Conservation (phyloP, 768 basidiomycete species). For the Tephrocybe sp. region DNA sequence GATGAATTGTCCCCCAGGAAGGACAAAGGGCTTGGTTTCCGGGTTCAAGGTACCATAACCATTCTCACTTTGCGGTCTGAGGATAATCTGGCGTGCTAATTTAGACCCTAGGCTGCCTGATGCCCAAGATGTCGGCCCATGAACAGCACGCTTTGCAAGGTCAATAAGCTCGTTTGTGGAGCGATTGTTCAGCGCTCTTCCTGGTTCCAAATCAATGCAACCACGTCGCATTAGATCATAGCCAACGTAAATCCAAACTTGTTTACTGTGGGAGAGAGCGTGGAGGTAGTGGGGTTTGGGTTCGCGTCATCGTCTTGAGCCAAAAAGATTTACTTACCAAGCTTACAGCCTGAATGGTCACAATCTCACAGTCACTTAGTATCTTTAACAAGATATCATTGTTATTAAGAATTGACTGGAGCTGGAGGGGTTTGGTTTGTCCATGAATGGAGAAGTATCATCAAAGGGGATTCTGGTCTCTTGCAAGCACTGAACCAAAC, state of each 20-base stretch:
- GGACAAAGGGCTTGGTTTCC: neutral
- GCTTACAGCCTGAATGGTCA: constrained; percentile 1
- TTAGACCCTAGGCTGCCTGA: neutral
- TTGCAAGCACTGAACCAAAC: too few relatives aligned
- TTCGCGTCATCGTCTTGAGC: too few relatives aligned
- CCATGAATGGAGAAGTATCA: too few relatives aligned
- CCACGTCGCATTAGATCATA: constrained; percentile 6
- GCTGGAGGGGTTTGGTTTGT: too few relatives aligned
- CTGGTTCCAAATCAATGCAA: constrained; percentile 3
- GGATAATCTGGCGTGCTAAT: neutral
- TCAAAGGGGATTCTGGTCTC: too few relatives aligned
- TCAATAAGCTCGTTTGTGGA: neutral
- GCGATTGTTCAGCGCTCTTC: neutral
- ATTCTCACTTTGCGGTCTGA: neutral
- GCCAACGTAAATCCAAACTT: constrained; percentile 5
- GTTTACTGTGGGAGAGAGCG: constrained; percentile 46
- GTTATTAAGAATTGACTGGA: neutral
- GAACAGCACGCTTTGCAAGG: constrained; percentile 4
- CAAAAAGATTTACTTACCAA: neutral
- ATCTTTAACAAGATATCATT: constrained; percentile 7
- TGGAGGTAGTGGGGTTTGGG: constrained; percentile 12
- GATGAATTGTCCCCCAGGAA: neutral
- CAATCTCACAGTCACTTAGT: constrained; percentile 1
- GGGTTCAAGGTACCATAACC: too few relatives aligned
- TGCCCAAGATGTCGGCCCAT: neutral